These are phyloP conservation scores for Xylariaceae sp. DNA, from an alignment of 2,329 filamentous ascomycete genomes.

Conservation along the genomic window DNA sequence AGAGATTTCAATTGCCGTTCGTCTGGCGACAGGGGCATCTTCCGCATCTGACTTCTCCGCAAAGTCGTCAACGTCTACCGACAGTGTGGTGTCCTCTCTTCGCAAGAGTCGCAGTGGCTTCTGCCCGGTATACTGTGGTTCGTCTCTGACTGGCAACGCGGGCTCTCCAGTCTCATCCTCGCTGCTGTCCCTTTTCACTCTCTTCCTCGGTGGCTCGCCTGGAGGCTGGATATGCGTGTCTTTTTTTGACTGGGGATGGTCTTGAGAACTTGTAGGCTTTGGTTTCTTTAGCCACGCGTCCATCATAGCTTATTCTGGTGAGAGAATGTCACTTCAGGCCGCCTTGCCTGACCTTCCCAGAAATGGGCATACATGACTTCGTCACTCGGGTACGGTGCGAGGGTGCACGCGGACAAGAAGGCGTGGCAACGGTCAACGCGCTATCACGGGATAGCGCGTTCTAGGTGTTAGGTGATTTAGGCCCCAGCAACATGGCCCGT, in stretches of 20 bases:
- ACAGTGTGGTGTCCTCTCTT: conserved; percentile 15
- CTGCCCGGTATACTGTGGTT: too few relatives aligned
- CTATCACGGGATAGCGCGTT: conserved; percentile 17
- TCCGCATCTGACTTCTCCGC: conserved; percentile 20
- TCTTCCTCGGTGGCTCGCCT: conserved; percentile 28
- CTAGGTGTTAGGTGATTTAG: background rate
- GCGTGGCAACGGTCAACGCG: conserved; percentile 12
- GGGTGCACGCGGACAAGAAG: conserved; percentile 7
- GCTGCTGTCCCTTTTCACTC: conserved; percentile 23
- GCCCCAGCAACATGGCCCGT: background rate
- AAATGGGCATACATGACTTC: conserved; percentile 3
- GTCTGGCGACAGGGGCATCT: conserved; percentile 19
- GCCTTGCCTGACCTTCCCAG: too few relatives aligned
- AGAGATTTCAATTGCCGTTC: conserved; percentile 64
- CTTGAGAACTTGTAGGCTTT: too few relatives aligned
- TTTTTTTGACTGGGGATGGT: too few relatives aligned
- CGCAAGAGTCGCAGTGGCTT: too few relatives aligned
- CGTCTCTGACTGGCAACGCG: too few relatives aligned
- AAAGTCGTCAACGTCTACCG: conserved; percentile 28
- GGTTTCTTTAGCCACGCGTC: conserved; percentile 22
- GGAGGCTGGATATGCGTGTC: conserved; percentile 3
- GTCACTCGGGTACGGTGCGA: too few relatives aligned
- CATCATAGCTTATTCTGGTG: conserved; percentile 11
- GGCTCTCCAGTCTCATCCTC: too few relatives aligned
- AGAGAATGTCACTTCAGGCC: too few relatives aligned